Evolutionary conservation across 108 stramenopile species (phyloP), one percentile per base, ranked within the genome.

Genomic region (Nitzschia palea): DNA sequence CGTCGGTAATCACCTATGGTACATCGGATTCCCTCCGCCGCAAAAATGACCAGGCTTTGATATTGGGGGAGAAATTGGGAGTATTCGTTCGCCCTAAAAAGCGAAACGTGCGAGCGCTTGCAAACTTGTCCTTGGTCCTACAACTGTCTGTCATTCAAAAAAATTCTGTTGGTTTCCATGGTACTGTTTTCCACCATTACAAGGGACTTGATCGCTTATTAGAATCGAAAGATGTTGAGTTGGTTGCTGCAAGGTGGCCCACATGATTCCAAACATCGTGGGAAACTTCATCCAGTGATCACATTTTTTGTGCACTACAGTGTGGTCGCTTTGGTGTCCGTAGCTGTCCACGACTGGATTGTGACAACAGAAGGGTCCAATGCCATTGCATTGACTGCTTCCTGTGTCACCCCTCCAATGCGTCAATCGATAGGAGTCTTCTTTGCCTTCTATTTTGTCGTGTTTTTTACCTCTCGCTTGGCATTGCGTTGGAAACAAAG

Each of bases 251-350:
- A 84, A 57, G 72, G 42, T 36, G 86, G 82, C 12, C 71, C 76
- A 14, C 9, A 47, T n/a, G 74, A 71, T 58, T 43, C 61, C 35
- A 88, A 88, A 52, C 84, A 88, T 54, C 64, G 53, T n/a, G 69
- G 59, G 8, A 71, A 65, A 32, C 26, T 50, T 20, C 89, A 87
- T 77, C 89, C 89, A 27, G 32, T 70, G 9, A 67, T 76, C 18
- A 73, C 79, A 20, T 81, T 81, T 60, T 8, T 84, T 40, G 30
- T 79, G 32, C 89, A 90, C 44, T 90, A 87, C 58, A 45, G 62
- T 10, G 31, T 86, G 25, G 70, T 81, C 1, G 74, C 69, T 23
- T 15, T 45, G 15, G 64, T 60, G 12, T 68, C 73, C 5, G 62
- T 81, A 31, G n/a, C 51, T 14, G 51, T 59, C 10, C 86, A 87